Evolutionary conservation across 441 rosid species (phyloP).

Genomic region (Erodium texanum): DNA sequence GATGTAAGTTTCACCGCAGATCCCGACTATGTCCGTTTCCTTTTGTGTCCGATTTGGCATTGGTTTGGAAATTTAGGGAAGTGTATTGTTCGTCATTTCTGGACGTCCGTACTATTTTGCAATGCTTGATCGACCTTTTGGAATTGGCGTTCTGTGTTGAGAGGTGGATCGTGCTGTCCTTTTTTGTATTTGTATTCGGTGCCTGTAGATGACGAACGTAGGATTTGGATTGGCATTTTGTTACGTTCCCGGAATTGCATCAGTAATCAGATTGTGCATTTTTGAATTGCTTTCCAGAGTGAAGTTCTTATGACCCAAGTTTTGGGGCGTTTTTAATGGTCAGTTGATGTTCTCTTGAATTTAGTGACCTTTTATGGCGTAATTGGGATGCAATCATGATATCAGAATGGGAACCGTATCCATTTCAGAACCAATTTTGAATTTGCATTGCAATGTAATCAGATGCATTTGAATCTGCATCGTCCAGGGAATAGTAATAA

Average conservation of each 20-base stretch:
- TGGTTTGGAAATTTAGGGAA: constrained; percentile 14
- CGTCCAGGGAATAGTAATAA: too few relatives aligned
- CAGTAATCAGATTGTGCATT: background rate
- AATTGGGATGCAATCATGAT: background rate
- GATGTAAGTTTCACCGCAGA: constrained; percentile 60
- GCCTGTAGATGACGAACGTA: background rate
- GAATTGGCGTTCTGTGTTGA: background rate
- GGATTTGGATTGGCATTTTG: background rate
- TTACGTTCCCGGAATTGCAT: background rate
- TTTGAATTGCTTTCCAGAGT: too few relatives aligned
- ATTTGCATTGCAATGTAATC: too few relatives aligned
- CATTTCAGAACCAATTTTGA: too few relatives aligned
- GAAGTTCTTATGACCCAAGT: background rate
- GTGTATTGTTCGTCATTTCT: background rate
- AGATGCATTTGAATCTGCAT: too few relatives aligned
- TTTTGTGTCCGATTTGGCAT: constrained; percentile 1
- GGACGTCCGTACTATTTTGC: background rate
- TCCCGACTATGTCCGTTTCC: constrained; percentile 21
- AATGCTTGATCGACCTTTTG: background rate
- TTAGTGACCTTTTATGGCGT: background rate
- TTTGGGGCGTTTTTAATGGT: background rate
- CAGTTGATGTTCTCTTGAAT: background rate
- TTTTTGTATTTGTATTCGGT: too few relatives aligned
- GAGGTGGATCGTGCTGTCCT: background rate
- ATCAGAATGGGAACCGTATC: background rate